Base-by-base conservation (phyloP, 768 basidiomycete genomes). In the Suillus subluteus region DNA sequence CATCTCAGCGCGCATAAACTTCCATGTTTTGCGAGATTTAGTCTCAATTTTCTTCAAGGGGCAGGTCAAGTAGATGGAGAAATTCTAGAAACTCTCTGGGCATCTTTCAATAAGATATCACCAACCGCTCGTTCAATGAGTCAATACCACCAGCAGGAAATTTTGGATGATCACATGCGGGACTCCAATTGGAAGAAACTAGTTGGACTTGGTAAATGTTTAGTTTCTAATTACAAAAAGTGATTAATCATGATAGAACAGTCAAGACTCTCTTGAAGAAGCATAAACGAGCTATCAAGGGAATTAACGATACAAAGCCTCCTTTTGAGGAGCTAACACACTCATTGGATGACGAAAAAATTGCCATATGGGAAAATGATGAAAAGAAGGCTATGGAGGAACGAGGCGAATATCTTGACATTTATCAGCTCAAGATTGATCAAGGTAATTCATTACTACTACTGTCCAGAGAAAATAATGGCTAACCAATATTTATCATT, bases 1-100 rank as follows among this genome's bases (percentile, higher is more conserved):
- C n/a, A n/a, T n/a, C n/a, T n/a, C n/a, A 37, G 73, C 67, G 76
- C 73, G 0, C 79, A 80, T 35, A 64, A 72, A n/a, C 62, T 69
- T 0, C 37, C 65, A 0, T 80, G 78, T 52, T 67, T 74, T 8
- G 58, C 71, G 4, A 54, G 73, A 1, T 81, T 63, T 62, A 69
- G 72, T 1, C 69, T 72, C 0, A 69, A 67, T 11, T 80, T 73
- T 23, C 70, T 81, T 21, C 55, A 54, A 6, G 79, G 79, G 0
- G 70, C 68, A 0, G 75, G 76, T 0, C 68, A 76, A 9, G 48
- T 78, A 0, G 76, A 79, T 58, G 76, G 79, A 0, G 75, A 81
- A 48, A 78, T 80, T 5, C 41, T 81, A 6, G 79, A 37, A 7
- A 77, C 76, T 0, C 55, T 81, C 0, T 82, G 79, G 79, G 63